Evolutionary conservation across 2,329 filamentous ascomycete genomes (phyloP), one percentile per base, ranked within the genome.

Genomic region (Parascedosporium putredinis): DNA sequence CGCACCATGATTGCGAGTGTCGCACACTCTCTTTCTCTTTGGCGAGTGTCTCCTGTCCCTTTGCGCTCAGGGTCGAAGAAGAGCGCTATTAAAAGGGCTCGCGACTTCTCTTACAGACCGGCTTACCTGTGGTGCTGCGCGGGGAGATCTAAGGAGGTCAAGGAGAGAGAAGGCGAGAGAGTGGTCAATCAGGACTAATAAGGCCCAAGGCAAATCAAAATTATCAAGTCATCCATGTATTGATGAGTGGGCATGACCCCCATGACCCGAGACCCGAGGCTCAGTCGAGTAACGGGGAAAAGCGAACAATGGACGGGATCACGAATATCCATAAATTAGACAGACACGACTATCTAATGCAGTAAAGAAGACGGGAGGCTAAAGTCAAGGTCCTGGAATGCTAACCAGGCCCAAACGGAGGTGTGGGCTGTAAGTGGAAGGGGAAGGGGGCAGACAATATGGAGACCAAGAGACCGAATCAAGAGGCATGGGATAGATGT

Each of bases 1-100:
- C 18, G 47, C 36, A 49, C 47, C 47, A 42, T 42, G 36, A 18
- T 18, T 40, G 36, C 18, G 14, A n/a, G 10, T 20, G n/a, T 40
- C 18, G n/a, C 4, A 5, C 10, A 18, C 18, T n/a, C 18, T 20
- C 18, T 23, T 33, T 31, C 27, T 31, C 45, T 47, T 25, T 22
- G n/a, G n/a, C 24, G 18, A 10, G 2, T 18, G 36, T 40, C 36
- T 40, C n/a, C n/a, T n/a, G n/a, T n/a, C n/a, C n/a, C n/a, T n/a
- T n/a, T n/a, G n/a, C n/a, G n/a, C n/a, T n/a, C n/a, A n/a, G n/a
- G n/a, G n/a, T n/a, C n/a, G 22, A 18, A 40, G 2, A 20, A 40
- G 2, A 18, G 18, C 2, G 2, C n/a, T 22, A n/a, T 40, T 18
- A 18, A 40, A 40, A 40, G 22, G 36, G 18, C 36, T 40, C 36